Base-by-base conservation (phyloP, 176 grass and related monocot species). In the Urochloa ruziziensis region DNA sequence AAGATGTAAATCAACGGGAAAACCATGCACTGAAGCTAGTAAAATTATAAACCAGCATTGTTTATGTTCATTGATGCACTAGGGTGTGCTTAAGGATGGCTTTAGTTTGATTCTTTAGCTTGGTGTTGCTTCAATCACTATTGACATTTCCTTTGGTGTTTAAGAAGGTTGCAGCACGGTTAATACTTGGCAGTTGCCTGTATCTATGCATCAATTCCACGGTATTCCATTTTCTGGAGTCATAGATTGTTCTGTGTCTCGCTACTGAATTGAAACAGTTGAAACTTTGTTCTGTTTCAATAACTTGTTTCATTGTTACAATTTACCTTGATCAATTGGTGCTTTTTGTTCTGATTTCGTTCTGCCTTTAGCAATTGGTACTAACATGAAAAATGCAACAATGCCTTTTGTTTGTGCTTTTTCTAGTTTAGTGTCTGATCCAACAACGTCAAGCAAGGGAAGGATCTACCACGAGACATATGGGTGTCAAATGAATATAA, bases 401-500 rank as follows among this genome's bases (percentile, higher is more conserved):
- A 6, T 66, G 60, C n/a, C 60, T 62, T 82, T 6, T 90, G 33
- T 9, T 83, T 91, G n/a, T 84, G 43, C n/a, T 86, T 77, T 90
- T 53, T 95, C 75, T 93, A 95, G 96, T 85, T 86, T 91, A 82
- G 79, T 68, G 32, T 72, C 91, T 83, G 82, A 58, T 81, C 65
- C 66, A 30, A 54, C 80, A n/a, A 80, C 23, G 1, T 39, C 42
- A 60, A 88, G 80, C 72, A 98, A 91, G 82, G 91, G 96, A 5
- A 91, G 93, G 52, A 98, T 98, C 82, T 98, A 98, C 85, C 96
- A 98, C 58, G 93, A 98, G 68, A 98, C 96, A 49, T 98, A 98
- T 64, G 96, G 96, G 62, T 98, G 96, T 80, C 96, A 98, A 86
- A 98, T 95, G 96, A 98, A 98, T 89, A 82, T 95, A 89, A 98